Conservation (phyloP, 2,329 filamentous ascomycete species). For the Chaetomium sp. region DNA sequence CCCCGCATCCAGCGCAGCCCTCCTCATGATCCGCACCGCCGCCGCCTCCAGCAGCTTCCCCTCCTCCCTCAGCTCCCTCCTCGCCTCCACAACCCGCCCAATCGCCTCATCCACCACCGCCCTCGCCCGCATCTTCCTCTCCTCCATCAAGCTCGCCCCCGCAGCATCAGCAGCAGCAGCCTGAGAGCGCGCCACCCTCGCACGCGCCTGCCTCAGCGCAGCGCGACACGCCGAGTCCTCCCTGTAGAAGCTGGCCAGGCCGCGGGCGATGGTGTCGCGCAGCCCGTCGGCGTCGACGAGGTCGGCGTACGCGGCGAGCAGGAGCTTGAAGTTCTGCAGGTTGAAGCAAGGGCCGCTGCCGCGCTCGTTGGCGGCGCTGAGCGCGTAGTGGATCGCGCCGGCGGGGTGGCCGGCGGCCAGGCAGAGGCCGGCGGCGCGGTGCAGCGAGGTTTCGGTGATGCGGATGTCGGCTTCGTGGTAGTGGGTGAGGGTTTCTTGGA, state of each 20-base stretch:
- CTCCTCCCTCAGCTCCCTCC: constrained; percentile 31
- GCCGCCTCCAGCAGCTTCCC: constrained; percentile 31
- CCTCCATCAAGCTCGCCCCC: constrained; percentile 21
- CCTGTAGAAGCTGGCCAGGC: constrained; percentile 30
- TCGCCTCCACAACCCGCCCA: constrained; percentile 26
- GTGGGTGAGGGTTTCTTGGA: constrained; percentile 32
- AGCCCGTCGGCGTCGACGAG: constrained; percentile 37
- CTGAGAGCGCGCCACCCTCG: constrained; percentile 24
- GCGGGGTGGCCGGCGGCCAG: constrained; percentile 36
- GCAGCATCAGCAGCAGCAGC: too few relatives aligned
- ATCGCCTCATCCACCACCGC: constrained; percentile 36
- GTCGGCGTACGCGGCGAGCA: constrained; percentile 36
- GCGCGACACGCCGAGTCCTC: constrained; percentile 29
- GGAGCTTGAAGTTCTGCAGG: constrained; percentile 39
- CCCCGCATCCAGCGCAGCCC: constrained; percentile 38
- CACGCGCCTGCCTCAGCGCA: constrained; percentile 33
- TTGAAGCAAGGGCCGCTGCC: constrained; percentile 36
- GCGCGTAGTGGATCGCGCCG: constrained; percentile 38
- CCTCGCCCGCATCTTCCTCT: constrained; percentile 22
- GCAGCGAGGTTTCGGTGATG: constrained; percentile 36
- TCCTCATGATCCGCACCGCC: constrained; percentile 39
- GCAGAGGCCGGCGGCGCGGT: constrained; percentile 39
- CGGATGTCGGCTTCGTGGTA: constrained; percentile 33
- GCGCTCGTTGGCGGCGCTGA: constrained; percentile 34
- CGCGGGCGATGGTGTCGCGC: constrained; percentile 30